Evolutionary conservation across 2,329 filamentous ascomycete species (phyloP), one percentile per base, ranked within the genome.

Genomic region (Salinomyces thailandicus): DNA sequence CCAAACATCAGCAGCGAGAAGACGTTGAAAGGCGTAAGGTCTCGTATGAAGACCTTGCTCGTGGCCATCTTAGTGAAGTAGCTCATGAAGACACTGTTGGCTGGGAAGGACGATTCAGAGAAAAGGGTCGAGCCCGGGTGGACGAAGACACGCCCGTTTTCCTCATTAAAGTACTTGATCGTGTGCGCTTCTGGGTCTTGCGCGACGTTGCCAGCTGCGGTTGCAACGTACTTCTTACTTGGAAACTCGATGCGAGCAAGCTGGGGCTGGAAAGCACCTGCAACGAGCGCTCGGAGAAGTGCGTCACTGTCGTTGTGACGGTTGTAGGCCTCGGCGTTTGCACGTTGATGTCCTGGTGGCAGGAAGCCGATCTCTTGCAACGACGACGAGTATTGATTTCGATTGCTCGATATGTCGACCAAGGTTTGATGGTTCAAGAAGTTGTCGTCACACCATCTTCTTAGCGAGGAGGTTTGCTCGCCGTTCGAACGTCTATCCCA

Each of bases 41-140:
- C 89, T 15, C 89, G 71, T 16, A 96, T 77, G 55, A 94, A 96
- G 2, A 94, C 76, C 65, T 96, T 96, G 55, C 75, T 82, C 1
- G 87, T 96, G 3, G 82, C 78, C 64, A 96, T 91, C 61, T 94
- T 86, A 35, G 74, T 83, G 60, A 95, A 95, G 60, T 94, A 96
- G 36, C 79, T 81, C 58, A 98, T 67, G 59, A 89, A 96, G 1
- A 76, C 72, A 4, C 81, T 80, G 35, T 78, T 76, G 5, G 73
- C 78, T 2, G 82, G 74, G 55, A 93, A 94, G 0, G 70, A 73
- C 55, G 93, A 84, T 8, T 77, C 79, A 35, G 79, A 81, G 58
- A 96, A 96, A 7, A 96, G 69, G 1, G 81, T 86, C 30, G 84
- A 93, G 50, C 77, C 79, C 0, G 91, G 91, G 54, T 98, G 91